Base-by-base conservation (phyloP, 106 monocot species). In the Posidonia australis region DNA sequence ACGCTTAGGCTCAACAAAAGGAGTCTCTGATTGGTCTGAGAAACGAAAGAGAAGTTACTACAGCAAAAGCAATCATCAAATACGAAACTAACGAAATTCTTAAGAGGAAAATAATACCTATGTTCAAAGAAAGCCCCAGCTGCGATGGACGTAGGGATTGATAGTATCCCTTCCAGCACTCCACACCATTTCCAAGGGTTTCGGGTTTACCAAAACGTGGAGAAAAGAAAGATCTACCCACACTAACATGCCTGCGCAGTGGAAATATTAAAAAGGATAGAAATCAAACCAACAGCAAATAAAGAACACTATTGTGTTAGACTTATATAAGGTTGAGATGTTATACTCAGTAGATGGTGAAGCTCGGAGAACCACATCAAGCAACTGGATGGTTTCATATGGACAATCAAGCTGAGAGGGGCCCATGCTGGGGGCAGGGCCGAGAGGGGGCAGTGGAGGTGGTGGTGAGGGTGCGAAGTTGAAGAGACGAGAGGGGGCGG, bases 121-220 rank as follows among this genome's bases (percentile, higher is more conserved):
- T 62, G 48, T 75, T 75, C 26, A 75, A 31, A 13, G 75, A 75
- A 1, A 75, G 41, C 17, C 75, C 75, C 67, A 75, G 60, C 16
- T 75, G 68, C 5, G 75, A 61, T 9, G 75, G 75, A 24, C 75
- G 58, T 11, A 75, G 62, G 20, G 61, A 61, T 45, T 60, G 67
- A 13, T 68, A 75, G 44, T 52, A 75, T n/a, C 75, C 75, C 51
- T 11, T 41, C 75, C 75, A 75, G 25, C 66, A 51, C 21, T 75
- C 75, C 3, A 61, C 61, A 21, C 75, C 68, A 19, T 68, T 49
- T 5, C 68, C 62, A 30, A 74, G 45, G 0, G 31, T 1, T 9
- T 21, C 3, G 0, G 25, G 11, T 12, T 20, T 0, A 32, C 74
- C 74, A 22, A 66, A 51, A 1, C 24, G 4, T 0, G 51, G 18